phyloP scores from a whole-genome alignment of 805 yeast genomes.

The Pichia gijzeniarum region DNA sequence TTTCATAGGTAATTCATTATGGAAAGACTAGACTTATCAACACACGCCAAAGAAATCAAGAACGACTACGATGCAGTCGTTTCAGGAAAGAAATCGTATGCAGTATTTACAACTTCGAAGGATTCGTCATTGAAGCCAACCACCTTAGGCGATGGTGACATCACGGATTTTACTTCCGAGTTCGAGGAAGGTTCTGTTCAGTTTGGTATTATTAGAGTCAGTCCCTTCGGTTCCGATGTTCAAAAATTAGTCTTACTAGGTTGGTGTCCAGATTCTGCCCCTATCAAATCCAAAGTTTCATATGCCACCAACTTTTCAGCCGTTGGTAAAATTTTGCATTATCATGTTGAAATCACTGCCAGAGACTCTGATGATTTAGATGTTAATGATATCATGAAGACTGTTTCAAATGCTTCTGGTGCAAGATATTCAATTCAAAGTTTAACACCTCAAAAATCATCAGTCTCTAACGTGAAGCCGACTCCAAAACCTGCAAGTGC shows the following conservation, averaged over 20 bases:
- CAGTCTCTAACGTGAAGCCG: conserved; percentile 28
- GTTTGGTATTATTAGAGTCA: conserved; percentile 82
- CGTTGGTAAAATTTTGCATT: conserved; percentile 68
- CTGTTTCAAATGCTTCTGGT: conserved; percentile 89
- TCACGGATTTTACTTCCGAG: conserved; percentile 70
- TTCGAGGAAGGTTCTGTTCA: conserved; percentile 86
- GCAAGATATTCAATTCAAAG: conserved; percentile 78
- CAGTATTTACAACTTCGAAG: conserved; percentile 69
- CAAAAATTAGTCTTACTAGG: conserved; percentile 80
- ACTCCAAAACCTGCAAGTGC: conserved; percentile 25
- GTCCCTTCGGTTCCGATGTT: conserved; percentile 88
- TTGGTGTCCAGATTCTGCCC: conserved; percentile 97
- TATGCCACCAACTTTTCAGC: conserved; percentile 75
- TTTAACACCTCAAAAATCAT: conserved; percentile 17
- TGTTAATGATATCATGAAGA: conserved; percentile 63
- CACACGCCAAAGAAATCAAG: conserved; percentile 71
- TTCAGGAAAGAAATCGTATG: conserved; percentile 72
- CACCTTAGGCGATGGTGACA: conserved; percentile 53
- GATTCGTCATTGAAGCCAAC: conserved; percentile 43
- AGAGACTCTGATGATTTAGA: conserved; percentile 87
- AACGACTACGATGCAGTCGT: conserved; percentile 72
- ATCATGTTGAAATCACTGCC: conserved; percentile 96
- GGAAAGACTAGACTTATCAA: conserved; percentile 55
- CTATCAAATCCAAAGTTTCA: conserved; percentile 65
- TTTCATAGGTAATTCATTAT: conserved; percentile 22